phyloP scores from a whole-genome alignment of 2,329 filamentous ascomycete genomes.

The Penicillium palitans region DNA sequence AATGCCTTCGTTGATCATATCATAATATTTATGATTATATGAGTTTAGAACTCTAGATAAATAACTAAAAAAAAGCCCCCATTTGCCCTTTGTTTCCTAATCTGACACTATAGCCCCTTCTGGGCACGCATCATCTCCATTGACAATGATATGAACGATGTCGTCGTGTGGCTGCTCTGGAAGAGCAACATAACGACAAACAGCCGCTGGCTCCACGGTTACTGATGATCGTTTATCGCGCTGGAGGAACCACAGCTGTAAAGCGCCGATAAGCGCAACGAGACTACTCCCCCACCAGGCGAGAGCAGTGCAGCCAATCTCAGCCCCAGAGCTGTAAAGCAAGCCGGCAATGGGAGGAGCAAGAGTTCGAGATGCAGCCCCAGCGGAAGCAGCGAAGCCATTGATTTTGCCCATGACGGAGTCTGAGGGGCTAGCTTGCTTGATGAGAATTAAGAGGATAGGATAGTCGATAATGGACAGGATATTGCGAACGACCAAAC shows the following conservation, averaged over 20 bases:
- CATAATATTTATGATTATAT: not conserved
- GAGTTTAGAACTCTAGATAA: not conserved
- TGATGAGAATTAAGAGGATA: slow-evolving; percentile 68
- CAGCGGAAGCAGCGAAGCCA: slow-evolving; percentile 68
- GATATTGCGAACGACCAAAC: slow-evolving; percentile 64
- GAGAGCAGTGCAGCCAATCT: slow-evolving; percentile 59
- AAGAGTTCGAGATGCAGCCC: slow-evolving; percentile 69
- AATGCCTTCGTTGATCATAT: too few relatives aligned
- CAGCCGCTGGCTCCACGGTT: slow-evolving; percentile 38
- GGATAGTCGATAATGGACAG: slow-evolving; percentile 69
- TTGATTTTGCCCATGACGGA: slow-evolving; percentile 69
- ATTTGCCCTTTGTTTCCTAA: not conserved
- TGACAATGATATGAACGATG: slow-evolving; percentile 33
- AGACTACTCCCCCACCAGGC: slow-evolving; percentile 62
- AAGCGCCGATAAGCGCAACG: slow-evolving; percentile 56
- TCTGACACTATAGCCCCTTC: not conserved
- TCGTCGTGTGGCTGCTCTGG: slow-evolving; percentile 24
- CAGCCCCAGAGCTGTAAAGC: slow-evolving; percentile 63
- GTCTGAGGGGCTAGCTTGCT: slow-evolving; percentile 66
- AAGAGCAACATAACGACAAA: slow-evolving; percentile 27
- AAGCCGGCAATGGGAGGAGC: slow-evolving; percentile 68
- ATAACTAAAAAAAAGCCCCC: not conserved
- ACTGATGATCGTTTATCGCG: slow-evolving; percentile 48
- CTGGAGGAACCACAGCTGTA: slow-evolving; percentile 58
- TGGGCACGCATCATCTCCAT: slow-evolving; percentile 12